Conservation (phyloP, 1,284 basidiomycete genomes). For the Dichomitus squalens region DNA sequence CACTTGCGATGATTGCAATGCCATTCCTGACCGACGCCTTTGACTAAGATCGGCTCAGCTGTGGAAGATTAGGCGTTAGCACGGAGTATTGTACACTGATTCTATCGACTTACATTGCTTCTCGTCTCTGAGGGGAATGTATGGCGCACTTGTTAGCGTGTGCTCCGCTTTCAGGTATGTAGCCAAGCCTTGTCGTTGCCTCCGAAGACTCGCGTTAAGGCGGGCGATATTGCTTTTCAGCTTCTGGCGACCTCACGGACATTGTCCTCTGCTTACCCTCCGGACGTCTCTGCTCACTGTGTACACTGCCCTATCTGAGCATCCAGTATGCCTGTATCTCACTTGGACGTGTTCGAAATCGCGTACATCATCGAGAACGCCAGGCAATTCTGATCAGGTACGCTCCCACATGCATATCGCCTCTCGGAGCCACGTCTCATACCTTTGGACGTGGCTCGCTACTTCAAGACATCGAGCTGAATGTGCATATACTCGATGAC, state of each 20-base stretch:
- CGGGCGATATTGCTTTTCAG: neutral
- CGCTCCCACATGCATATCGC: slow-evolving; percentile 31
- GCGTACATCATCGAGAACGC: slow-evolving; percentile 80
- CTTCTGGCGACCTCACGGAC: neutral
- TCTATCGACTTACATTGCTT: neutral
- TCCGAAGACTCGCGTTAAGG: no score
- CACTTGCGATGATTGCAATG: neutral
- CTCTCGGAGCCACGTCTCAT: neutral
- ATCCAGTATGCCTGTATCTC: slow-evolving; percentile 13
- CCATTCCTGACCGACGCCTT: neutral
- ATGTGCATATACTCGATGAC: slow-evolving; percentile 66
- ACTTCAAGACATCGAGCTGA: slow-evolving; percentile 78
- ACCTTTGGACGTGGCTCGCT: neutral
- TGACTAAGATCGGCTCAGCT: neutral
- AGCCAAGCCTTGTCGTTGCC: no score
- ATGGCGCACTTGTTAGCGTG: no score
- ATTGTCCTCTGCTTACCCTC: neutral
- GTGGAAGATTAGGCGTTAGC: neutral
- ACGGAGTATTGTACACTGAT: no score
- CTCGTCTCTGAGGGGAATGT: no score
- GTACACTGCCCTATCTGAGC: neutral
- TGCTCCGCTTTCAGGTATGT: no score
- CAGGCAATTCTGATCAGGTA: slow-evolving; percentile 87
- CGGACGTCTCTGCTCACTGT: neutral
- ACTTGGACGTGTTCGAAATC: slow-evolving; percentile 56